phyloP scores from a whole-genome alignment of 495 filamentous ascomycete genomes.

The Neurospora sp. region DNA sequence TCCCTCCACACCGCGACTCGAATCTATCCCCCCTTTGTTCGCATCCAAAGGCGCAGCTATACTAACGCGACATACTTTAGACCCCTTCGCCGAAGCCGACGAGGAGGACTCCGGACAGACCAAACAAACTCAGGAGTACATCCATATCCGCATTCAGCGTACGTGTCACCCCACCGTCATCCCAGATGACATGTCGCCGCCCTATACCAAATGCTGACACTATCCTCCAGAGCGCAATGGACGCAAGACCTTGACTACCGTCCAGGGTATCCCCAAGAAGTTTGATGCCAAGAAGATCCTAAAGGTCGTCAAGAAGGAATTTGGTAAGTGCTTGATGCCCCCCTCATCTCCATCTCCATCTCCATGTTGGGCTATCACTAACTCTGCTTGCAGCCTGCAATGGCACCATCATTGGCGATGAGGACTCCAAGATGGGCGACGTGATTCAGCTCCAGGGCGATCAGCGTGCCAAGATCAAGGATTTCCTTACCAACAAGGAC shows the following conservation, averaged over 20 bases:
- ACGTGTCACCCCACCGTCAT: conserved; percentile 33
- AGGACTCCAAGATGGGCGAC: conserved; percentile 81
- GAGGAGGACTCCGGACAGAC: conserved; percentile 94
- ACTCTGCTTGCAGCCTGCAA: conserved; percentile 68
- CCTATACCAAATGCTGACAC: background rate
- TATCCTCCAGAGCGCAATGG: conserved; percentile 85
- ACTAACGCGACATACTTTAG: conserved; percentile 35
- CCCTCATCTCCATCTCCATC: background rate
- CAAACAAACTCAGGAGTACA: conserved; percentile 88
- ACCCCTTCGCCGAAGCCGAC: conserved; percentile 99
- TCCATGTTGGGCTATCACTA: conserved; percentile 1
- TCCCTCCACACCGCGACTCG: background rate
- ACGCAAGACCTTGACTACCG: conserved; percentile 99
- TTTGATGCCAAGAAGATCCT: conserved; percentile 99
- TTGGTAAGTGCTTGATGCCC: conserved; percentile 52
- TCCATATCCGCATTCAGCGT: conserved; percentile 99
- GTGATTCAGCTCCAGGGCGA: conserved; percentile 99
- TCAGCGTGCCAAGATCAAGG: conserved; percentile 96
- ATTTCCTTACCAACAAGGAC: conserved; percentile 93
- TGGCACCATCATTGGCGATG: conserved; percentile 97
- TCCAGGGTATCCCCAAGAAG: conserved; percentile 95
- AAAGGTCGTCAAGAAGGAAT: conserved; percentile 99
- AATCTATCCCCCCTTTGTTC: background rate
- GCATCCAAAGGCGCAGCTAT: conserved; percentile 1
- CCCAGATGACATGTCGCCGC: conserved; percentile 3